A percentile compares a stretch with the other conserved stretches of the same genome.
Conservation (phyloP, 2,329 filamentous ascomycete genomes). For the Sarocladium brachiariae region DNA sequence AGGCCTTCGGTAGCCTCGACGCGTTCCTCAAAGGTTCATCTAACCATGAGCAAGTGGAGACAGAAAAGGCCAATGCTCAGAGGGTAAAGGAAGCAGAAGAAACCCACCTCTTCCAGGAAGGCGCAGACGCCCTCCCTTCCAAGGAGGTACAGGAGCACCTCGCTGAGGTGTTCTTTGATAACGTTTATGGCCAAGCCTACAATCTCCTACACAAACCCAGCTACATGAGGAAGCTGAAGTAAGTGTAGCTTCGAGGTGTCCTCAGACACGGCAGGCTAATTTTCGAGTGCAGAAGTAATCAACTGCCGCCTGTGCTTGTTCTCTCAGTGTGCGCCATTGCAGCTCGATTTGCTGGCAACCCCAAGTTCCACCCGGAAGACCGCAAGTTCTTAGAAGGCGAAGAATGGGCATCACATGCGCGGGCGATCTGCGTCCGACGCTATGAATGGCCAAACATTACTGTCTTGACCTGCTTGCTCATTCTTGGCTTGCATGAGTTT, state of each 20-base stretch:
- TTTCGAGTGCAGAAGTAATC: conserved; percentile 28
- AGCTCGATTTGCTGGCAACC: conserved; percentile 89
- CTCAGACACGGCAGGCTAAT: not conserved
- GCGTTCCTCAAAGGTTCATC: conserved; percentile 64
- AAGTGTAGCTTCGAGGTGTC: conserved; percentile 23
- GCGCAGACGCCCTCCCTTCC: conserved; percentile 72
- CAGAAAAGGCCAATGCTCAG: conserved; percentile 14
- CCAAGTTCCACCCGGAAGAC: conserved; percentile 66
- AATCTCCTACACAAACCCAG: conserved; percentile 93
- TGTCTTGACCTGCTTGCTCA: conserved; percentile 81
- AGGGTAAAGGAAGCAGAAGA: conserved; percentile 64
- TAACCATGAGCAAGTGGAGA: conserved; percentile 42
- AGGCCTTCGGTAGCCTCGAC: conserved; percentile 77
- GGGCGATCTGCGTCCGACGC: conserved; percentile 76
- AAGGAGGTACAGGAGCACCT: conserved; percentile 90
- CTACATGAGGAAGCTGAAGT: conserved; percentile 83
- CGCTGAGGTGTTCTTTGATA: conserved; percentile 91
- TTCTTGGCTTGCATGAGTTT: conserved; percentile 90
- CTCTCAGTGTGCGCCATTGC: conserved; percentile 93
- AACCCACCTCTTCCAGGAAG: conserved; percentile 71
- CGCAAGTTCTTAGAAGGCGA: conserved; percentile 79
- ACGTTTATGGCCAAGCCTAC: conserved; percentile 91
- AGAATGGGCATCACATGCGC: conserved; percentile 81
- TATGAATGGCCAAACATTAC: conserved; percentile 97
- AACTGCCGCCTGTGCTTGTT: conserved; percentile 80